Evolutionary conservation across 768 basidiomycete species (phyloP).

Genomic region (Exidia glandulosa): DNA sequence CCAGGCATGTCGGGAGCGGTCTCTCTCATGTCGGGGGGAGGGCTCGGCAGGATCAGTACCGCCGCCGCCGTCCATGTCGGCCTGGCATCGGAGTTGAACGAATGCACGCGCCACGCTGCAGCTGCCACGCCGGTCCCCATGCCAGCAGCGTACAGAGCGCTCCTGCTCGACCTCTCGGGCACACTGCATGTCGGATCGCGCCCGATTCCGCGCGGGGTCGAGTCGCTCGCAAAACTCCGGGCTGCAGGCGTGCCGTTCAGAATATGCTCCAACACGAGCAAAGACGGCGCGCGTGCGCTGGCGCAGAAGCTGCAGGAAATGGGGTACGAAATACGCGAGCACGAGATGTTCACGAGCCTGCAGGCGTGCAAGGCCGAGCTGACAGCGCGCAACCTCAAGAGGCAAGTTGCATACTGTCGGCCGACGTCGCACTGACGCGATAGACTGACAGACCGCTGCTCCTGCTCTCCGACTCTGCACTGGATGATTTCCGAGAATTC

Average conservation of each 20-base stretch:
- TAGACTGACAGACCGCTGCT: conserved; percentile 36
- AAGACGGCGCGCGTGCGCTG: conserved; percentile 42
- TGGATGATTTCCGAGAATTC: conserved; percentile 27
- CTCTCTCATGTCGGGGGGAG: too few relatives aligned
- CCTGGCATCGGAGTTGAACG: too few relatives aligned
- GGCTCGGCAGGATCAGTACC: too few relatives aligned
- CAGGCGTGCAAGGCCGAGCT: conserved; percentile 44
- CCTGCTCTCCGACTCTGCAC: conserved; percentile 40
- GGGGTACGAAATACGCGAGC: conserved; percentile 34
- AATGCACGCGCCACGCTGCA: background rate
- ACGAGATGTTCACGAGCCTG: conserved; percentile 54
- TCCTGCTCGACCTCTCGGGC: conserved; percentile 60
- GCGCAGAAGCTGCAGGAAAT: conserved; percentile 31
- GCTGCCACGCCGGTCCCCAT: background rate
- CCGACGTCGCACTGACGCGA: background rate
- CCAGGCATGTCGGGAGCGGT: too few relatives aligned
- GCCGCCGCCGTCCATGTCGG: too few relatives aligned
- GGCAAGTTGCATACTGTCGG: conserved; percentile 12
- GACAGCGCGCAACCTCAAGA: conserved; percentile 27
- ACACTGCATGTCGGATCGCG: conserved; percentile 46
- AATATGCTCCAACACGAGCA: conserved; percentile 60
- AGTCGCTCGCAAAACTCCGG: conserved; percentile 29
- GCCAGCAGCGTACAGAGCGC: conserved; percentile 16
- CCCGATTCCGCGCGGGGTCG: conserved; percentile 37
- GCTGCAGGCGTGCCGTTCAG: conserved; percentile 29